These are phyloP conservation scores for Dictyostelium discoideum DNA, from an alignment of 78 protist genomes.

Conservation along the genomic window DNA sequence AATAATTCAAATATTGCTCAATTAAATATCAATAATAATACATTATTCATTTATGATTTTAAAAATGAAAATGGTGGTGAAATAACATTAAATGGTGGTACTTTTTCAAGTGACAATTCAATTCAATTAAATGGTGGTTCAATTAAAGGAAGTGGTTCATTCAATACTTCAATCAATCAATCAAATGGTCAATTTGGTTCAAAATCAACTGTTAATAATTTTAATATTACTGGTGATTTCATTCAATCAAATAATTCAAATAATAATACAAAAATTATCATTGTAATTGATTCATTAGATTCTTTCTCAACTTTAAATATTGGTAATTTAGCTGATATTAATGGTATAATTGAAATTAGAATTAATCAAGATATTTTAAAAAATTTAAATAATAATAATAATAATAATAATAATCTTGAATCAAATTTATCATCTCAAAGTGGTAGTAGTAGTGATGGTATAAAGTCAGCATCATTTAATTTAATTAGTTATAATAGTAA, in stretches of 20 bases:
- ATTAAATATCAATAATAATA: not conserved
- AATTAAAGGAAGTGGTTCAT: not conserved
- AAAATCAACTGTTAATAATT: not conserved
- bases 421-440: not conserved
- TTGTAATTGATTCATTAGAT: not conserved
- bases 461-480: not conserved
- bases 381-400: not conserved
- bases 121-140: conserved; percentile 1
- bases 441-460: not conserved
- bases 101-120: not conserved
- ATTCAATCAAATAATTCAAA: not conserved
- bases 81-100: not conserved
- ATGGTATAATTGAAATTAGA: not conserved
- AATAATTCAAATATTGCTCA: not conserved
- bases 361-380: not conserved
- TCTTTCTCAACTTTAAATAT: not conserved
- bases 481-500: not conserved
- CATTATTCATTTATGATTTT: not conserved
- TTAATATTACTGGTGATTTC: not conserved
- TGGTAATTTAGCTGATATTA: not conserved
- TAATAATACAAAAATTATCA: not conserved
- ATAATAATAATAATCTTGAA: not conserved
- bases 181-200: not conserved
- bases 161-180: not conserved
- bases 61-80: not conserved